Evolutionary conservation across 169 alveolate species (phyloP), one percentile per base, ranked within the genome.

Genomic region (Plasmodium gallinaceum): DNA sequence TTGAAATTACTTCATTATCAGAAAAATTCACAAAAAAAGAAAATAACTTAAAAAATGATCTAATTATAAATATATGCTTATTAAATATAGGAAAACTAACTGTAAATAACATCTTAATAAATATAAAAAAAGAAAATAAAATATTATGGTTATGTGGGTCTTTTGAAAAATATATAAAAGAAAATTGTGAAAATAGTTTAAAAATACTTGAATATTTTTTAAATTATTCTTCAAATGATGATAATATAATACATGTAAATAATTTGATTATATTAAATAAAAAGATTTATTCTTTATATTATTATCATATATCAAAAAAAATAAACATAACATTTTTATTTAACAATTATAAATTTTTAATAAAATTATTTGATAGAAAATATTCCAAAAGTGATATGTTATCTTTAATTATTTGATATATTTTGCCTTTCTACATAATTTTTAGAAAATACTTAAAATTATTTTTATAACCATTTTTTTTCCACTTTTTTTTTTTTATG

Each of bases 101-200:
- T n/a, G 5, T 83, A 1, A 68, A 52, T 5, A 42, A 57, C 18
- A 66, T 83, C n/a, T 24, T 68, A 12, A 32, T 24, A 37, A 26
- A 37, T 54, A 18, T 83, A 61, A 71, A 61, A 8, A 20, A 62
- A 39, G 24, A 57, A 66, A 45, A 83, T 51, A 83, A 83, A 68
- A 32, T 83, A 54, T 26, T 83, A 5, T 83, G 91, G 91, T 52
- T 83, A 61, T 83, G 91, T 68, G 91, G 91, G 9, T 32, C 85
- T 0, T 58, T 83, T 20, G 91, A 83, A 72, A 83, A 72, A 60
- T 6, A 83, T 20, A 43, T 72, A 83, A 26, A 32, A 39, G 24
- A 68, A 20, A 73, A 26, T 26, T 42, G 16, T 48, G 7, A 32
- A 57, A 83, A 16, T 65, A 83, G 91, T 18, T 9, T 83, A 60